Conservation (phyloP, 352 stramenopile genomes). For the Globisporangium barbulae region DNA sequence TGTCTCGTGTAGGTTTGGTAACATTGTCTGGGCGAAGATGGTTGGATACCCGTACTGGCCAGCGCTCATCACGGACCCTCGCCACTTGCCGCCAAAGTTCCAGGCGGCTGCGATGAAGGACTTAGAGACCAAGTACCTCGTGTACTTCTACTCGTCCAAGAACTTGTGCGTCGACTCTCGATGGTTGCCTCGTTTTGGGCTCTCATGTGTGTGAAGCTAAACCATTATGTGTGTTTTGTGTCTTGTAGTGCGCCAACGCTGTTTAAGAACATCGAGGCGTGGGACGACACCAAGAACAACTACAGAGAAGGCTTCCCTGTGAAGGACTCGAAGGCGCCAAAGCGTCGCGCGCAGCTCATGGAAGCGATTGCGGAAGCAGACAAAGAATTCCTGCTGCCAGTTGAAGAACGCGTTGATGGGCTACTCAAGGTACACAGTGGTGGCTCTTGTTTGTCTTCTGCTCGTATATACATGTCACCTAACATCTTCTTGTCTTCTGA, state of each 20-base stretch:
- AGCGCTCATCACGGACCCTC: slow-evolving; percentile 65
- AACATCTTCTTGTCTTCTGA: background rate
- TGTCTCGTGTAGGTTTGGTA: slow-evolving; percentile 43
- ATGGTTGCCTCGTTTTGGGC: no score
- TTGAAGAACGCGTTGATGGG: slow-evolving; percentile 53
- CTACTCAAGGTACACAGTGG: slow-evolving; percentile 35
- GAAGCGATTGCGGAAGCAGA: slow-evolving; percentile 64
- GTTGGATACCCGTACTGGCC: slow-evolving; percentile 80
- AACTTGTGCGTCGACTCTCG: slow-evolving; percentile 62
- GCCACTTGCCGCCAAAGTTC: slow-evolving; percentile 38
- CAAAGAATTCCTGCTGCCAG: slow-evolving; percentile 57
- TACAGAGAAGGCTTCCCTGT: slow-evolving; percentile 60
- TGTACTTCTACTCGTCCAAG: slow-evolving; percentile 79
- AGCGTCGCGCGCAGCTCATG: slow-evolving; percentile 65
- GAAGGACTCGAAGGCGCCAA: slow-evolving; percentile 72
- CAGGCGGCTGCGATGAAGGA: slow-evolving; percentile 46
- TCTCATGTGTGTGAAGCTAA: no score
- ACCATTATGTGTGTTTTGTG: no score
- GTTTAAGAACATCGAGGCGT: slow-evolving; percentile 67
- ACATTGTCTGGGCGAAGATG: slow-evolving; percentile 85
- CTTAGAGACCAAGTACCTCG: slow-evolving; percentile 66
- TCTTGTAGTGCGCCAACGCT: slow-evolving; percentile 39
- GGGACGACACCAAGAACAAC: slow-evolving; percentile 67
- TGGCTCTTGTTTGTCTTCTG: background rate
- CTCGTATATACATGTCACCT: background rate